Conservation (phyloP, 176 grass and related monocot species). For the Raddia distichophylla region DNA sequence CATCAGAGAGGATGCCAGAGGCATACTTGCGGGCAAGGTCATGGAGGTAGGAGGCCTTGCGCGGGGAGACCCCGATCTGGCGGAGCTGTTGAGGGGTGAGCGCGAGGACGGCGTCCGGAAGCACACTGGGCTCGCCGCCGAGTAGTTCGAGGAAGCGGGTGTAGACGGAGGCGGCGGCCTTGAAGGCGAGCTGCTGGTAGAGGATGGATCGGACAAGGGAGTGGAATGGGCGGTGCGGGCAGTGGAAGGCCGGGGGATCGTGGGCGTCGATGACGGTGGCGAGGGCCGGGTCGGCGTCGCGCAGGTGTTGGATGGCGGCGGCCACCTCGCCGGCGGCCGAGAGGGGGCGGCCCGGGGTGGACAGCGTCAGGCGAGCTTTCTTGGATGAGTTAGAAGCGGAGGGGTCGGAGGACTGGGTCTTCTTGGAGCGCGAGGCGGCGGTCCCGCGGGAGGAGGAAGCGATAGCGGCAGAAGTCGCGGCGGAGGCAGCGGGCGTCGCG, state of each 20-base stretch:
- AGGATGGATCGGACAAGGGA: constrained; percentile 90
- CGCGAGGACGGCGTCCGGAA: constrained; percentile 82
- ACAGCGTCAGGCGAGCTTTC: constrained; percentile 44
- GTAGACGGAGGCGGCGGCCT: constrained; percentile 92
- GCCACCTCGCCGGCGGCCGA: constrained; percentile 67
- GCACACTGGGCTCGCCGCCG: constrained; percentile 72
- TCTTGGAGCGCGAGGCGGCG: constrained; percentile 37
- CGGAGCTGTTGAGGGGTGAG: constrained; percentile 78
- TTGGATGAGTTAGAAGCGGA: constrained; percentile 30
- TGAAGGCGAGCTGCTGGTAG: constrained; percentile 95
- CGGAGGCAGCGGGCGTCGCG: background rate
- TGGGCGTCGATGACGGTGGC: constrained; percentile 76
- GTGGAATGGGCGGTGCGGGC: constrained; percentile 85
- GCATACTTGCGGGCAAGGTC: constrained; percentile 87
- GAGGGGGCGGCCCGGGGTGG: constrained; percentile 55
- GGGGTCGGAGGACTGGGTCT: background rate
- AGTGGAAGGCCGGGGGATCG: constrained; percentile 76
- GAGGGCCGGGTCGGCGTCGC: constrained; percentile 57
- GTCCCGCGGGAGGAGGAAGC: constrained; percentile 13
- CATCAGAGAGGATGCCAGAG: constrained; percentile 79
- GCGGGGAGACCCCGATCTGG: constrained; percentile 91
- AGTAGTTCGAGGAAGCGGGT: constrained; percentile 72
- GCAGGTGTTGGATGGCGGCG: constrained; percentile 65
- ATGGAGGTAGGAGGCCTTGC: constrained; percentile 93
- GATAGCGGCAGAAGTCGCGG: background rate